Evolutionary conservation across 2,329 filamentous ascomycete genomes (phyloP).

Genomic region (Knufia fluminis): DNA sequence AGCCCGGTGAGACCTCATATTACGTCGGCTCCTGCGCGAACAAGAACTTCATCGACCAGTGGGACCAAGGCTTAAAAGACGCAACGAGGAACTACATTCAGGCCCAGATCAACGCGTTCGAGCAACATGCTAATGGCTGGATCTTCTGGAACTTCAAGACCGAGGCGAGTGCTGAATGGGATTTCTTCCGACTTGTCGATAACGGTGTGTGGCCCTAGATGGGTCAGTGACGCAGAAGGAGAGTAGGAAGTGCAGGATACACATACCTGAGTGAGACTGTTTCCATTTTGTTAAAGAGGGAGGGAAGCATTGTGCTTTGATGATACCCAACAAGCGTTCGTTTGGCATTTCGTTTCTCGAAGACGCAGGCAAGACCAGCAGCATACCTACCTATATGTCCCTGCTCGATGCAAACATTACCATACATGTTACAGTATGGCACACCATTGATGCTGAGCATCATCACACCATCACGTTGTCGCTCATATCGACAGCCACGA

Average conservation of each 20-base stretch:
- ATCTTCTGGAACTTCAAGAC: slow-evolving; percentile 45
- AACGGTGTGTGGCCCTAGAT: slow-evolving; percentile 31
- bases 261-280: not conserved
- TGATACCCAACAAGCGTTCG: not conserved
- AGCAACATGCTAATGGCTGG: slow-evolving; percentile 34
- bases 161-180: slow-evolving; percentile 41
- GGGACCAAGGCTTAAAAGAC: slow-evolving; percentile 32
- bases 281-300: not conserved
- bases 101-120: slow-evolving; percentile 38
- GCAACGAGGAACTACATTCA: slow-evolving; percentile 37
- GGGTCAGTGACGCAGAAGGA: no score
- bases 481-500: no score
- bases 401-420: no score
- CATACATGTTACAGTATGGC: no score
- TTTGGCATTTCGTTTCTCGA: no score
- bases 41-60: slow-evolving; percentile 41
- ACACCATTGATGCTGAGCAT: no score
- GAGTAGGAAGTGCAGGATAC: not conserved
- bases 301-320: not conserved
- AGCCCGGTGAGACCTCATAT: slow-evolving; percentile 31
- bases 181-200: slow-evolving; percentile 36
- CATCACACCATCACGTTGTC: no score
- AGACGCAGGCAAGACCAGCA: no score
- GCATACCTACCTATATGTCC: no score
- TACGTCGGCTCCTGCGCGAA: slow-evolving; percentile 47